phyloP scores from a whole-genome alignment of 345 rosid genomes.

The Noccaea bulbosa region DNA sequence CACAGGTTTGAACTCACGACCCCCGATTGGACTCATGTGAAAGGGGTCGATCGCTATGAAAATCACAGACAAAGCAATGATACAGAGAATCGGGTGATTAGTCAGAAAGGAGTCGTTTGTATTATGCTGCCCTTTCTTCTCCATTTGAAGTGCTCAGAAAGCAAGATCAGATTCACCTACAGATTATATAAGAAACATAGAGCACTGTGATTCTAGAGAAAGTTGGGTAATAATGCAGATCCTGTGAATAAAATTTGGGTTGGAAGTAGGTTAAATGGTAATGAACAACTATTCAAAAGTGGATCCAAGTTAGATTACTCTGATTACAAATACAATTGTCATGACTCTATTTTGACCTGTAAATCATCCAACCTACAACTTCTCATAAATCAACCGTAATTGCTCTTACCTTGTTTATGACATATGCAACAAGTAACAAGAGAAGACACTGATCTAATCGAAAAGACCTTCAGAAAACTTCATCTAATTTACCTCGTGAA shows the following conservation, averaged over 20 bases:
- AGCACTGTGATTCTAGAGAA: conserved; percentile 27
- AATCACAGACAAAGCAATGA: conserved; percentile 57
- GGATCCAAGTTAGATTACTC: conserved; percentile 24
- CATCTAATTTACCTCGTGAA: conserved; percentile 13
- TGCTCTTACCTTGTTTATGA: conserved; percentile 17
- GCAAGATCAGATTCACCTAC: conserved; percentile 35
- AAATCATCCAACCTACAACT: conserved; percentile 31
- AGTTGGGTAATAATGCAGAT: conserved; percentile 35
- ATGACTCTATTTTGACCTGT: conserved; percentile 28
- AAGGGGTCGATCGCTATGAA: conserved; percentile 73
- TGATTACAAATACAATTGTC: conserved; percentile 28
- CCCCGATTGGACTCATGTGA: conserved; percentile 74
- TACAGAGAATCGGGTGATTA: conserved; percentile 56
- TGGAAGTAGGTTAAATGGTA: conserved; percentile 38
- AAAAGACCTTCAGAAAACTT: conserved; percentile 26
- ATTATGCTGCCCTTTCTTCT: conserved; percentile 50
- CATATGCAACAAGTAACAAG: neutral
- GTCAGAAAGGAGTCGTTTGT: conserved; percentile 47
- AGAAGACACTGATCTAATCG: conserved; percentile 21
- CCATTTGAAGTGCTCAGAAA: conserved; percentile 48
- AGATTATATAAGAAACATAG: conserved; percentile 29
- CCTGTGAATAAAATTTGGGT: conserved; percentile 41
- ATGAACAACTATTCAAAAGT: conserved; percentile 34
- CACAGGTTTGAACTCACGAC: conserved; percentile 77
- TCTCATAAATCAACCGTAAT: neutral